These are phyloP conservation scores for Alternaria ventricosa DNA, from an alignment of 2,329 filamentous ascomycete species.

Conservation along the genomic window DNA sequence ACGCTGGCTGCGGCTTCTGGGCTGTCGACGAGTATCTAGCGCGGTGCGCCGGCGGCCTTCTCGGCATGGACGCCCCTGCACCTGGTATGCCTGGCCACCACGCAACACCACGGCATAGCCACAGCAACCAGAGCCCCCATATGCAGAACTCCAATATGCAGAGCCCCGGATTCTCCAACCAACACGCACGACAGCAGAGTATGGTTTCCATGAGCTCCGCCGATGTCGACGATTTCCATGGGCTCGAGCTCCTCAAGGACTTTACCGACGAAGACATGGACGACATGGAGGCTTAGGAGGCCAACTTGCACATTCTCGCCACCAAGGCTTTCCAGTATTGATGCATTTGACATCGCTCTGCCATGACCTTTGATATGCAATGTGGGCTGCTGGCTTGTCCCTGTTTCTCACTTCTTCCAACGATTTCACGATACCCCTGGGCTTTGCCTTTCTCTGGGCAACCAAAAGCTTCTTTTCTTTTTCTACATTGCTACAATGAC, in stretches of 20 bases:
- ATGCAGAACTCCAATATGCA: not conserved
- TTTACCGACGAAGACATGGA: conserved; percentile 38
- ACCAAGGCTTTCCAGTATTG: not conserved
- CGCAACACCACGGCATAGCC: conserved; percentile 4
- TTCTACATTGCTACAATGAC: not conserved
- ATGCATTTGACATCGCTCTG: not conserved
- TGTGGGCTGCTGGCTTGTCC: not conserved
- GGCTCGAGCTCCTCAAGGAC: conserved; percentile 42
- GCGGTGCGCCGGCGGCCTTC: conserved; percentile 43
- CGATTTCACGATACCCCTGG: conserved; percentile 22
- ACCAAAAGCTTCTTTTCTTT: conserved; percentile 10
- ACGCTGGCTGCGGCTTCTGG: conserved; percentile 48
- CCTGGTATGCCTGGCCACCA: not conserved
- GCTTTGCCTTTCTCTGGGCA: conserved; percentile 7
- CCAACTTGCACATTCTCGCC: not conserved
- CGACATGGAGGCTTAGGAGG: conserved; percentile 13
- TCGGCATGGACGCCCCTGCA: conserved; percentile 33
- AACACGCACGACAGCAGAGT: conserved; percentile 16
- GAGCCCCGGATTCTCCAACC: not conserved
- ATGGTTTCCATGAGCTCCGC: conserved; percentile 22
- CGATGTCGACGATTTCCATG: conserved; percentile 31
- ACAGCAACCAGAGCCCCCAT: conserved; percentile 10
- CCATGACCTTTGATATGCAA: not conserved
- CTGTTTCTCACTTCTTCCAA: not conserved
- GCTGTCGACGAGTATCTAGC: conserved; percentile 48